Percentiles rank a stretch among this genome's conserved stretches.
phyloP scores from a whole-genome alignment of 805 yeast species.

The Teunomyces atbi region DNA sequence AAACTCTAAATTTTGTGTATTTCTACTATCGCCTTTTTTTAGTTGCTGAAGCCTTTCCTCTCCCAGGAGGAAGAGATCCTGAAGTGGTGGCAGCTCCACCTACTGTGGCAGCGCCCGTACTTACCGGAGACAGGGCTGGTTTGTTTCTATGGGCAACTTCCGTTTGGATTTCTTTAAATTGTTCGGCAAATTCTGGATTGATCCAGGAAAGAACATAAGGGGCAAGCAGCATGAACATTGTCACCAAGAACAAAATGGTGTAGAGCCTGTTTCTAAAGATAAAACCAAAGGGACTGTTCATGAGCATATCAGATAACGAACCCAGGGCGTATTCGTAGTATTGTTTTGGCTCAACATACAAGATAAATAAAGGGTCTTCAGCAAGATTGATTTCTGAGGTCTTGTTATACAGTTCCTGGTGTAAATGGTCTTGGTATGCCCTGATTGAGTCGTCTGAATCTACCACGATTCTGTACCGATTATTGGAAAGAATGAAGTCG shows the following conservation, averaged over 20 bases:
- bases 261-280: conserved; percentile 36
- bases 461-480: conserved; percentile 28
- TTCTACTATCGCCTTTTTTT: conserved; percentile 5
- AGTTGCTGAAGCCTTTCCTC: neutral
- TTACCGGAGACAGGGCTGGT: neutral
- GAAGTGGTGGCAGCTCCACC: neutral
- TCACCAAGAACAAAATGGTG: conserved; percentile 30
- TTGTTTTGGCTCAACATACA: conserved; percentile 21
- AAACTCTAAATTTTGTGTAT: conserved; percentile 8
- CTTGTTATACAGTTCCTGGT: conserved; percentile 13
- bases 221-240: conserved; percentile 27
- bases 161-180: conserved; percentile 21
- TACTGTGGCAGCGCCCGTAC: neutral
- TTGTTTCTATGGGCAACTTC: conserved; percentile 7
- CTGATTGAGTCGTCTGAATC: conserved; percentile 14
- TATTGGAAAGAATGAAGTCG: conserved; percentile 29
- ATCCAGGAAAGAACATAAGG: conserved; percentile 31
- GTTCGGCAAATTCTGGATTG: conserved; percentile 39
- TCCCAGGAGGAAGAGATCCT: neutral
- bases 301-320: conserved; percentile 29
- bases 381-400: conserved; percentile 17
- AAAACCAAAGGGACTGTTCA: conserved; percentile 42
- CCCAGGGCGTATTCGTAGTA: conserved; percentile 35
- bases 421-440: conserved; percentile 24
- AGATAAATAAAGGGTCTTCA: conserved; percentile 20